Evolutionary conservation across 2,329 filamentous ascomycete species (phyloP).

Genomic region (Fonsecaea multimorphosa): DNA sequence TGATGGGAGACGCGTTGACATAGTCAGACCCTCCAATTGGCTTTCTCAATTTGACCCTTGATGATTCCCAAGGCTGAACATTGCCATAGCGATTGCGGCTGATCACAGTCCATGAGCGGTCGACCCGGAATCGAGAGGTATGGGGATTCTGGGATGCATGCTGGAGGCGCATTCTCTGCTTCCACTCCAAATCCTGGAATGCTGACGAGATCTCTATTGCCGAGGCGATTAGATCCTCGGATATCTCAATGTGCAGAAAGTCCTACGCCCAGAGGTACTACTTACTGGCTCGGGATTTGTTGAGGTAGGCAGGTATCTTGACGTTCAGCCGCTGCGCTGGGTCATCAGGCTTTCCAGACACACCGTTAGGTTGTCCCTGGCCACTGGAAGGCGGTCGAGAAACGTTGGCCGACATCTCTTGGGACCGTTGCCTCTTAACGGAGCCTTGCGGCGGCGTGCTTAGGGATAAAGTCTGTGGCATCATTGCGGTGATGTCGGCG

Average conservation of each 20-base stretch:
- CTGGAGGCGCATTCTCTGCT: constrained; percentile 61
- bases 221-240: background rate
- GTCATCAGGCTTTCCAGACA: constrained; percentile 17
- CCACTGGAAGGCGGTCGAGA: constrained; percentile 23
- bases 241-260: background rate
- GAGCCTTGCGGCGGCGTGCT: constrained; percentile 29
- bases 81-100: constrained; percentile 84
- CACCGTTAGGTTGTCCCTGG: constrained; percentile 19
- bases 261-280: background rate
- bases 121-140: constrained; percentile 63
- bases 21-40: constrained; percentile 76
- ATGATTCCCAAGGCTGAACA: constrained; percentile 87
- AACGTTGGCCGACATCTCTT: constrained; percentile 22
- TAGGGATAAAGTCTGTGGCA: constrained; percentile 36
- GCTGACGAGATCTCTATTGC: constrained; percentile 62
- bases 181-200: constrained; percentile 67
- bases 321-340: constrained; percentile 21
- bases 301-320: constrained; percentile 38
- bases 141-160: constrained; percentile 56
- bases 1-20: constrained; percentile 79
- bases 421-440: constrained; percentile 38
- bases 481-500: constrained; percentile 36
- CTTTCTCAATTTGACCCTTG: constrained; percentile 80
- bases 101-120: constrained; percentile 62
- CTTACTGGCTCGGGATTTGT: constrained; percentile 37